Conservation (phyloP, 352 stramenopile genomes). For the Phytopythium boreale region DNA sequence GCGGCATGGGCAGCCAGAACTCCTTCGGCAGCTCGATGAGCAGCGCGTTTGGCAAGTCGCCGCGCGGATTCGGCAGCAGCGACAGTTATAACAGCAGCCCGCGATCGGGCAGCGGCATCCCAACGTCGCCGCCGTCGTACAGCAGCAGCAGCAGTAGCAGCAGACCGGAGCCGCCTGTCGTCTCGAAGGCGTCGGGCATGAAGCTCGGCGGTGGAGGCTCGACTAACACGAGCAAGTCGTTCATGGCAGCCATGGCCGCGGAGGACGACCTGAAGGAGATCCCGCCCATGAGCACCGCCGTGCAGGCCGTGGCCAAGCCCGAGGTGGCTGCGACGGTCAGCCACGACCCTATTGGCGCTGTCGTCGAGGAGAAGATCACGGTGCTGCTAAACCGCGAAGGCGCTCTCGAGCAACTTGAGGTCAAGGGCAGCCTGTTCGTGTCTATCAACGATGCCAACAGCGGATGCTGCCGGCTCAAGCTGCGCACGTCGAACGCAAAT, state of each 20-base stretch:
- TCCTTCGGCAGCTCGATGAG: constrained; percentile 70
- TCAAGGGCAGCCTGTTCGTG: constrained; percentile 86
- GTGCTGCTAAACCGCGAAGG: constrained; percentile 81
- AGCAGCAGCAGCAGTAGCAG: constrained; percentile 21
- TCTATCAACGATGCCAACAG: constrained; percentile 76
- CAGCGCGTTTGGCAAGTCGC: constrained; percentile 64
- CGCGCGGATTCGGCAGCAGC: constrained; percentile 34
- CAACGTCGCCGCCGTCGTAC: constrained; percentile 71
- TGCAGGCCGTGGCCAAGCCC: constrained; percentile 59
- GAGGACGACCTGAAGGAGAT: constrained; percentile 87
- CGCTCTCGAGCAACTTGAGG: constrained; percentile 78
- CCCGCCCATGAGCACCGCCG: constrained; percentile 70
- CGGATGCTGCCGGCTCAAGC: constrained; percentile 67
- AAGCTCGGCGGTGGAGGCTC: constrained; percentile 51
- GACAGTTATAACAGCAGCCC: constrained; percentile 38
- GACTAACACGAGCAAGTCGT: constrained; percentile 67
- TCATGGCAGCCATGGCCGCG: constrained; percentile 83
- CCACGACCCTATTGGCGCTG: constrained; percentile 75
- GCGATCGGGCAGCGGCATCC: constrained; percentile 8
- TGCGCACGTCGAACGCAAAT: constrained; percentile 60
- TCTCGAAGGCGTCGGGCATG: constrained; percentile 65
- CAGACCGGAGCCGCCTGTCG: constrained; percentile 34
- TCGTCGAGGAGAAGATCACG: constrained; percentile 88
- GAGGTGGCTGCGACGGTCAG: constrained; percentile 63
- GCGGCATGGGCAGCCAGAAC: constrained; percentile 41